These are phyloP conservation scores for Nymphaea thermarum DNA, from an alignment of 164 flowering plant genomes.

Conservation along the genomic window DNA sequence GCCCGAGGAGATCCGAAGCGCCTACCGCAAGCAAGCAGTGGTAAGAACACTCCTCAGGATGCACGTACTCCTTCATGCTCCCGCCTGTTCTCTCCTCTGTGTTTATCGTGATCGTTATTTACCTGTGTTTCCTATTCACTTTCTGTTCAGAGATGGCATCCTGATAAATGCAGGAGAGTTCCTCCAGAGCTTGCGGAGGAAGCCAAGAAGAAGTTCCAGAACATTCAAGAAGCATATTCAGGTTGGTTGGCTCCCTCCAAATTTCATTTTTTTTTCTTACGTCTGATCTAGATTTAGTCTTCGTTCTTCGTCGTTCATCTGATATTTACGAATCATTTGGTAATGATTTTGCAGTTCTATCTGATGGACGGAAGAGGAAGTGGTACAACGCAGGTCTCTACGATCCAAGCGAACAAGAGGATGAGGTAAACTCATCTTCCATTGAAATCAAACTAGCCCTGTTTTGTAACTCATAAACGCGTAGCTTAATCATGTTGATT, in stretches of 20 bases:
- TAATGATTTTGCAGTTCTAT: conserved; percentile 32
- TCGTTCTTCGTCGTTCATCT: neutral
- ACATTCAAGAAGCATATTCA: conserved; percentile 85
- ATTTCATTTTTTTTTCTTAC: neutral
- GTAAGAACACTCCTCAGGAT: conserved; percentile 5
- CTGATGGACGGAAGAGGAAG: conserved; percentile 50
- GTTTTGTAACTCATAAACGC: no score
- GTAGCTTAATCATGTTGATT: no score
- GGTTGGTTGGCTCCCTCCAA: conserved; percentile 18
- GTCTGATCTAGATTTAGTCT: neutral
- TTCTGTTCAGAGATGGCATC: conserved; percentile 79
- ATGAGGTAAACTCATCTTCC: conserved; percentile 24
- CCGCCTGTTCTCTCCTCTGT: no score
- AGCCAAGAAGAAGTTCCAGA: conserved; percentile 72
- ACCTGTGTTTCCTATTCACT: neutral
- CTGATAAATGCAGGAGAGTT: conserved; percentile 54
- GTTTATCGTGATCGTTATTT: neutral
- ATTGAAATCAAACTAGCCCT: no score
- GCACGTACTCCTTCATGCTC: no score
- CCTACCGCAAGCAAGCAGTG: conserved; percentile 25
- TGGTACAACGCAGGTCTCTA: conserved; percentile 73
- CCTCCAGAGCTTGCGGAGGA: conserved; percentile 33
- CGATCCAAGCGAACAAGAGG: conserved; percentile 42
- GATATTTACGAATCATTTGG: no score
- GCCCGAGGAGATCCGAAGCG: conserved; percentile 13